Evolutionary conservation across 768 basidiomycete species (phyloP), one percentile per base, ranked within the genome.

Genomic region (Boletus sp.): DNA sequence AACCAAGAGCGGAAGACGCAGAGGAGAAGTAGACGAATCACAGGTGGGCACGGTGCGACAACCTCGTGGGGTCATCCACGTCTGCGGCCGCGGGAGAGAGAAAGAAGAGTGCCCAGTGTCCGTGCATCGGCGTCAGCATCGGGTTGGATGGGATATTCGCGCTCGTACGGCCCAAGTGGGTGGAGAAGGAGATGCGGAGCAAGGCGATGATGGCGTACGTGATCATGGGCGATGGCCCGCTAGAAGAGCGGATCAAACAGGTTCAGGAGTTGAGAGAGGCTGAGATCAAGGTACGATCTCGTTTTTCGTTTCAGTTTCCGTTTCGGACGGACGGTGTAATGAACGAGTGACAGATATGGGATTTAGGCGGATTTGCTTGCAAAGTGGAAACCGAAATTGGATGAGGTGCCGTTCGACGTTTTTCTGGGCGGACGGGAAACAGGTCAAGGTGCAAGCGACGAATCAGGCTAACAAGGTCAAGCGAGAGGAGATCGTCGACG

Each of bases 71-170:
- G 2, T 24, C 24, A 3, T 24, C 3, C 24, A 24, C 24, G 24
- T 24, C 3, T 24, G 17, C 89, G 0, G 89, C 94, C 0, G 82
- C 91, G 0, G 86, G 84, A 2, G 85, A 86, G 50, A 82, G 83
- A 33, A 92, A 90, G 77, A 84, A 83, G 69, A 78, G 79, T 3
- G 70, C 79, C 11, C 73, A 77, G 1, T 79, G 93, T 48, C 96
- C 96, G 0, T 99, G 96, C 70, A 84, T 98, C 17, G 95, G 96
- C 5, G 84, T 98, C 39, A 90, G 87, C 61, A 89, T 98, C 61
- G 96, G 96, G 12, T 78, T 98, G 61, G 24, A 24, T 24, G 24
- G 24, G 24, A 24, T 24, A 24, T 24, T 24, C 24, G 24, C 24
- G 24, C 24, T 24, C 24, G 24, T 24, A 24, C 3, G 24, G 24